phyloP scores from a whole-genome alignment of 768 basidiomycete species.

The Tulasnella calospora region DNA sequence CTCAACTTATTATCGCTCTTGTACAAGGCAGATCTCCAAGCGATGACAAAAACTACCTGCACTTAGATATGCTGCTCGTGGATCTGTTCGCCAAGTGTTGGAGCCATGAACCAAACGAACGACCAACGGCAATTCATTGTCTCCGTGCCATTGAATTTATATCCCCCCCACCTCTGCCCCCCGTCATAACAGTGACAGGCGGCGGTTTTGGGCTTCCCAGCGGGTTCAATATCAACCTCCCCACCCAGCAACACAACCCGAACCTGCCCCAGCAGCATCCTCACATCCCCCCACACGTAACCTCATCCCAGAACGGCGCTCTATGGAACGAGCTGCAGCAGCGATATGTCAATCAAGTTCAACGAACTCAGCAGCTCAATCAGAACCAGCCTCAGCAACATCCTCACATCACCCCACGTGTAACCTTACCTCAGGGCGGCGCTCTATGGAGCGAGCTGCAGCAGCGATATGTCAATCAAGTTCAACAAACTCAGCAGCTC shows the following conservation, averaged over 20 bases:
- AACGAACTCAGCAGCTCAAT: constrained; percentile 17
- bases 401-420: background rate
- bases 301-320: constrained; percentile 18
- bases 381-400: background rate
- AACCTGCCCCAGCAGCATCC: background rate
- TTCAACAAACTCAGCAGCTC: constrained; percentile 16
- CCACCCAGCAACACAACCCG: constrained; percentile 4
- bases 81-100: background rate
- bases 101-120: background rate
- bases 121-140: background rate
- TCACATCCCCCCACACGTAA: constrained; percentile 6
- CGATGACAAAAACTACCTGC: background rate
- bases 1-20: background rate
- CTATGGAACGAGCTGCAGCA: constrained; percentile 22
- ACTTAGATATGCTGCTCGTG: background rate
- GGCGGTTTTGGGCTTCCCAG: background rate
- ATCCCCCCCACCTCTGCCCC: background rate
- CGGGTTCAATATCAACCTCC: constrained; percentile 13
- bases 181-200: background rate
- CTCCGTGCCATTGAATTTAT: too few relatives aligned
- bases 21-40: background rate
- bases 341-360: constrained; percentile 7
- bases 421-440: constrained; percentile 14
- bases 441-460: constrained; percentile 20
- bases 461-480: constrained; percentile 10